Conservation (phyloP, 371 early-diverging fungal genomes). For the Capillidium rhysosporum region DNA sequence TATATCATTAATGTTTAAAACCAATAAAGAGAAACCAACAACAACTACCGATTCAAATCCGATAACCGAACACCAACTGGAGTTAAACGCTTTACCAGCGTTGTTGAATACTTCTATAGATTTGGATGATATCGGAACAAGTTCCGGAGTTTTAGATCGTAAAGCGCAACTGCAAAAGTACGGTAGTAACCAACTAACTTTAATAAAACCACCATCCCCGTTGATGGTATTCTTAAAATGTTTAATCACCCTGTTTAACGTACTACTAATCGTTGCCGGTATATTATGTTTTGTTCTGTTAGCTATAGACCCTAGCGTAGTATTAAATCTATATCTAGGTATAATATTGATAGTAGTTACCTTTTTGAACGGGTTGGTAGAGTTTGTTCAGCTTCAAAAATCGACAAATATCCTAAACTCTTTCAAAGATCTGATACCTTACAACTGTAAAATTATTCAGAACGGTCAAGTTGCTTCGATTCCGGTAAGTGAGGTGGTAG, state of each 20-base stretch:
- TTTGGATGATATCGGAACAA: no score
- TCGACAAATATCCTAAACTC: conserved; percentile 64
- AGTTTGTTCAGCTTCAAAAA: conserved; percentile 77
- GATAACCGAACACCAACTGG: no score
- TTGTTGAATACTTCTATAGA: no score
- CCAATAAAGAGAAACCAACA: no score
- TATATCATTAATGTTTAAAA: no score
- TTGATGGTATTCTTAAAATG: conserved; percentile 48
- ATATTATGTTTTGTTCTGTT: conserved; percentile 52
- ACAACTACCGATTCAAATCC: no score
- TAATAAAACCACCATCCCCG: conserved; percentile 58
- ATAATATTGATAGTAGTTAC: conserved; percentile 71
- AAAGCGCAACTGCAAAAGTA: conserved; percentile 11
- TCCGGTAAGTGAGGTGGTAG: conserved; percentile 8
- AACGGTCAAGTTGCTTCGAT: not conserved
- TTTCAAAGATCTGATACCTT: conserved; percentile 73
- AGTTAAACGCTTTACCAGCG: no score
- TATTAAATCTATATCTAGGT: conserved; percentile 63
- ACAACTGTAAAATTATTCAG: conserved; percentile 31
- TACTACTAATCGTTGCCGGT: conserved; percentile 67
- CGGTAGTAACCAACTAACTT: conserved; percentile 69
- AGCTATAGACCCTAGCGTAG: conserved; percentile 30
- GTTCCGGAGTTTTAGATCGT: no score
- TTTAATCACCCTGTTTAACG: conserved; percentile 58
- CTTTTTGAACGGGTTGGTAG: conserved; percentile 74